These are phyloP conservation scores for Entomortierella parvispora DNA, from an alignment of 192 early-diverging fungal species.

Conservation along the genomic window DNA sequence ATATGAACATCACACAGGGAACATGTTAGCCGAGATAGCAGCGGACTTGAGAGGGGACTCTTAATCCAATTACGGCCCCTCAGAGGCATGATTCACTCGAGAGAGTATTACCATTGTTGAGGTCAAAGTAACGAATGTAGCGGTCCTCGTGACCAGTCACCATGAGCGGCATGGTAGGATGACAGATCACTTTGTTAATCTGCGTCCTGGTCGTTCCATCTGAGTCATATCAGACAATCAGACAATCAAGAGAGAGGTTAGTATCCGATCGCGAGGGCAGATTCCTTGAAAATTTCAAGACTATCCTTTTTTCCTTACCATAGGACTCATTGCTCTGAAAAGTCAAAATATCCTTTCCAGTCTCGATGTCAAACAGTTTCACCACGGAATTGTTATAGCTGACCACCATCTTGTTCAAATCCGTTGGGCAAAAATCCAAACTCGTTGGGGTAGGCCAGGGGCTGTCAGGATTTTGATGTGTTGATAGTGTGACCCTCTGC, in stretches of 20 bases:
- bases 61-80: too few relatives aligned
- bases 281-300: too few relatives aligned
- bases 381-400: slow-evolving; percentile 71
- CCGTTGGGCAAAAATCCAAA: slow-evolving; percentile 72
- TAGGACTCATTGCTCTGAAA: slow-evolving; percentile 69
- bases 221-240: slow-evolving; percentile 10
- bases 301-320: slow-evolving; percentile 58
- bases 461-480: not conserved
- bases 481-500: not conserved
- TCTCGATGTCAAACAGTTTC: slow-evolving; percentile 83
- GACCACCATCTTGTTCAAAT: slow-evolving; percentile 69
- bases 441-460: slow-evolving; percentile 72
- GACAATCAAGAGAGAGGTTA: not conserved
- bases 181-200: slow-evolving; percentile 78
- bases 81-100: too few relatives aligned
- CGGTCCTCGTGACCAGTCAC: slow-evolving; percentile 85
- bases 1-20: slow-evolving; percentile 2
- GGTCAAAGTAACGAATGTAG: slow-evolving; percentile 78
- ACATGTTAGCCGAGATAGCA: not conserved
- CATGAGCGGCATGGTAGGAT: slow-evolving; percentile 77
- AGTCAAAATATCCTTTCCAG: slow-evolving; percentile 63
- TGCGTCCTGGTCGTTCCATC: slow-evolving; percentile 74
- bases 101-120: slow-evolving; percentile 66
- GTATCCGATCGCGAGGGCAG: too few relatives aligned
- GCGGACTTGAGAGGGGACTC: too few relatives aligned